Base-by-base conservation (phyloP, 441 rosid species). In the Euphorbia celastroides region DNA sequence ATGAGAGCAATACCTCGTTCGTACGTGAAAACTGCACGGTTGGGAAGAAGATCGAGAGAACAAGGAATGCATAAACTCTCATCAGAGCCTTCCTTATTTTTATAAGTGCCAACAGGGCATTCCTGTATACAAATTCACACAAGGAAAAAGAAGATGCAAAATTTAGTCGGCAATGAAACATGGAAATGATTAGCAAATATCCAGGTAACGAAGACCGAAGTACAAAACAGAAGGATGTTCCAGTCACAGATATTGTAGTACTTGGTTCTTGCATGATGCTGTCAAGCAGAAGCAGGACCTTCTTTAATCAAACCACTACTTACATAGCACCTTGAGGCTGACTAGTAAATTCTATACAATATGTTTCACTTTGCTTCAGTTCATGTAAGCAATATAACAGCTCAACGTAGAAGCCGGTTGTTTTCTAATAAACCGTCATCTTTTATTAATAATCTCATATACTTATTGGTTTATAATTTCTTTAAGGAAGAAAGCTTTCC, bases 31-130 rank as follows among this genome's bases (percentile, higher is more conserved):
- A 79, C 79, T 38, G 97, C 97, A 73, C 97, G 93, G 60, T 65
- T 78, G 70, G 99, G 99, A 70, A 92, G 97, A 71, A 68, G 80
- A 66, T 89, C 92, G 34, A 85, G 80, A 20, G 93, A 81, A 79
- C 99, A 92, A 79, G 94, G 89, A 64, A 66, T 84, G 73, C 99
- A 94, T 56, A 92, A 94, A 72, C 69, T 72, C 82, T 74, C 86
- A 79, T 89, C 89, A 71, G 99, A 94, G 55, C 99, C 99, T 67
- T 82, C 94, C 48, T 74, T 78, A 74, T 81, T 82, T 85, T 94
- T 94, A 77, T 81, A 94, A 67, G 98, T 94, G 66, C 99, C 99
- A 77, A 89, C 70, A 65, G 97, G 99, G 79, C 98, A 94, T 83
- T 94, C 99, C 99, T 94, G 78, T 70, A 56, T 36, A 75, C 38